A percentile compares a stretch with the other conserved stretches of the same genome.
Conservation (phyloP, 805 yeast species). For the Yamadazyma sp. region DNA sequence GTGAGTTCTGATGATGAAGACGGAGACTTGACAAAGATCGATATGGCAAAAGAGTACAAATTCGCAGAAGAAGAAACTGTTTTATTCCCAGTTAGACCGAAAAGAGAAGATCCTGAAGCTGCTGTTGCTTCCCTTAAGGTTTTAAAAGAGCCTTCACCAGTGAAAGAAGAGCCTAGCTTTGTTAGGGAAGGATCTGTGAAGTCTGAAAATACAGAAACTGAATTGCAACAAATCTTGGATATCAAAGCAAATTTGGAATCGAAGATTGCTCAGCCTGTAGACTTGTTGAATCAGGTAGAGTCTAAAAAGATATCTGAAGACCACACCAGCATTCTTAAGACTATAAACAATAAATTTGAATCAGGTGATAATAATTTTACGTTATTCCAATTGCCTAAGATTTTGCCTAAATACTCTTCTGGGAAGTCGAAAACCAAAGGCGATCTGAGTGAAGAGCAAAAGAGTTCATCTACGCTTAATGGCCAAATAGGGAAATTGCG, state of each 20-base stretch:
- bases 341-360: conserved; percentile 25
- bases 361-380: conserved; percentile 25
- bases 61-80: conserved; percentile 53
- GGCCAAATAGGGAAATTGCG: conserved; percentile 77
- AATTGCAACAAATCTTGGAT: conserved; percentile 23
- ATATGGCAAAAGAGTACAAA: conserved; percentile 62
- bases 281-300: conserved; percentile 32
- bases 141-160: conserved; percentile 15
- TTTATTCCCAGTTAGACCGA: conserved; percentile 71
- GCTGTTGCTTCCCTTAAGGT: conserved; percentile 14
- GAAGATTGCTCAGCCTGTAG: conserved; percentile 27
- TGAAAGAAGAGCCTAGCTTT: conserved; percentile 9
- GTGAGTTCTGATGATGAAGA: conserved; percentile 28
- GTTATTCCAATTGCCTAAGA: conserved; percentile 51
- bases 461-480: too few relatives aligned
- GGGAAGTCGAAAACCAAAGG: conserved; percentile 12
- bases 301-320: conserved; percentile 30
- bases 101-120: conserved; percentile 47
- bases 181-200: conserved; percentile 24
- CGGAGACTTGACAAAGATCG: conserved; percentile 47
- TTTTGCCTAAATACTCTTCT: conserved; percentile 45
- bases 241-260: conserved; percentile 30
- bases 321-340: conserved; percentile 29
- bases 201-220: conserved; percentile 31
- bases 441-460: not conserved